Base-by-base conservation (phyloP, 1,139 yeast genomes). In the Yamadazyma songkhlaensis region DNA sequence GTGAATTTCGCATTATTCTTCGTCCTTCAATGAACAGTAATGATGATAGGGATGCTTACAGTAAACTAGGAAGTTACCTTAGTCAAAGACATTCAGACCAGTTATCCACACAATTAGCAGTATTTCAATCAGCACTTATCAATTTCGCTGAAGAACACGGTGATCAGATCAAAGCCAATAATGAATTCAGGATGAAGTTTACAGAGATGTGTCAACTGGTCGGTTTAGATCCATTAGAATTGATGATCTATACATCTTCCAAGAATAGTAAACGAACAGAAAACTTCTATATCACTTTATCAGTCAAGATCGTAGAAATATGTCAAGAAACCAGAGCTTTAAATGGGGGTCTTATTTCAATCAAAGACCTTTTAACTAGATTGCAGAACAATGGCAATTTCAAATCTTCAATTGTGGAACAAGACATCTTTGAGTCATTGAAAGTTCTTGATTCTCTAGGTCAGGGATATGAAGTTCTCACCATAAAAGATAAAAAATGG, bases 171-270 rank as follows among this genome's bases (percentile, higher is more conserved):
- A 64, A 75, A 38, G 69, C 66, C 39, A 82, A 84, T 52, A 72
- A 81, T 2, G 80, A 80, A 42, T 81, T 86, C 54, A 62, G 92
- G 31, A 64, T 73, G 21, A 81, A 84, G 53, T 87, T 88, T 59
- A 78, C 86, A 32, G 76, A 77, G 43, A 81, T 88, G 72, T 85
- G 95, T 50, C 68, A 73, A 15, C 79, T 84, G 51, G 81, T 86
- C 13, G 96, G 95, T 1, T 79, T 87, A n/a, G 95, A 88, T 54
- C 92, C 95, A 1, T 58, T 87, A 29, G 82, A 81, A 27, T 61
- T 77, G 26, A 27, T 64, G 72, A 35, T 49, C 42, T 42, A 48
- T 52, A 20, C 50, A 34, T 14, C 39, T 34, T 24, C 64, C 53
- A 44, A 58, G 52, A 12, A 37, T 31, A 20, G 37, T 6, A 33